These are phyloP conservation scores for Pneumocystis sp. DNA, from an alignment of 1,139 yeast species.

Conservation along the genomic window DNA sequence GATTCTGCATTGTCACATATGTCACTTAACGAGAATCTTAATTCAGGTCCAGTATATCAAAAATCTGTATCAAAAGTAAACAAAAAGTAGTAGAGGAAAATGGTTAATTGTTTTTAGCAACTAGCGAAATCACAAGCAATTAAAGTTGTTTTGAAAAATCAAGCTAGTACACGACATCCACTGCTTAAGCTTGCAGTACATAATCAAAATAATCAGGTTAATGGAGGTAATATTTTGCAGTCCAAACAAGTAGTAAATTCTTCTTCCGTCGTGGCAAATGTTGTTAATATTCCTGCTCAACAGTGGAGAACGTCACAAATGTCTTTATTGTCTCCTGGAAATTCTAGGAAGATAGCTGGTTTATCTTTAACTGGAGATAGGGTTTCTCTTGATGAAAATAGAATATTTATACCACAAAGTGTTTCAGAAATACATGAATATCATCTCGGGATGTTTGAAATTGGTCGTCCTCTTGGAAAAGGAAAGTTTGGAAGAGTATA, in stretches of 20 bases:
- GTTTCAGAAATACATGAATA: slow-evolving; percentile 15
- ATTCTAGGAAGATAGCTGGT: slow-evolving; percentile 12
- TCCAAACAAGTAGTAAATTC: slow-evolving; percentile 1
- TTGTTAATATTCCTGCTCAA: slow-evolving; percentile 16
- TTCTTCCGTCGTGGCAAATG: slow-evolving; percentile 1
- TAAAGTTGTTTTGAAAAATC: neutral
- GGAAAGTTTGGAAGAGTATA: slow-evolving; percentile 91
- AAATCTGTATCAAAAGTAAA: neutral
- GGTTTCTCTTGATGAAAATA: neutral
- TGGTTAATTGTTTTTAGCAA: neutral
- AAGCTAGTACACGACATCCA: slow-evolving; percentile 16
- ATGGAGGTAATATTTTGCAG: slow-evolving; percentile 6
- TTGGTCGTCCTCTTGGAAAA: slow-evolving; percentile 78
- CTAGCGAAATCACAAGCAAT: neutral
- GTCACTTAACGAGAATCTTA: neutral
- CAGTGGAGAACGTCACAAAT: slow-evolving; percentile 18
- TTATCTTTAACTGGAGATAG: neutral
- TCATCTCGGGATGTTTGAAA: slow-evolving; percentile 54
- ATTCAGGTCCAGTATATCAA: neutral
- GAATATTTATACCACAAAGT: neutral
- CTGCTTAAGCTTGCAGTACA: slow-evolving; percentile 21
- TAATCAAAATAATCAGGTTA: slow-evolving; percentile 19
- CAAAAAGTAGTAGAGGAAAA: neutral
- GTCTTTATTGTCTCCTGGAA: slow-evolving; percentile 15
- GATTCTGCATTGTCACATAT: neutral